Base-by-base conservation (phyloP, 768 basidiomycete genomes). In the Sporobolomyces phaffii region DNA sequence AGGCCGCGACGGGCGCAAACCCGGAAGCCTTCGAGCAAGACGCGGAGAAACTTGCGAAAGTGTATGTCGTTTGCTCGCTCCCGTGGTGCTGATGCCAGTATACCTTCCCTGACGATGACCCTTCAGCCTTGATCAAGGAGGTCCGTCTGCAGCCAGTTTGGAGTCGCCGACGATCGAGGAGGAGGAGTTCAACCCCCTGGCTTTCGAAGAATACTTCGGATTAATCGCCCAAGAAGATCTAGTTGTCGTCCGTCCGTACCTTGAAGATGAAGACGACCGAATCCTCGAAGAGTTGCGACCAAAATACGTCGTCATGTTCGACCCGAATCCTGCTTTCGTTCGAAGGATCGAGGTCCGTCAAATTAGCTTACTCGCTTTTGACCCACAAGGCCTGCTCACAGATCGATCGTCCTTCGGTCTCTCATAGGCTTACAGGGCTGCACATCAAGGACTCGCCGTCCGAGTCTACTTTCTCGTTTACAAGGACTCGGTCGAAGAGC, bases 391-490 rank as follows among this genome's bases (percentile, higher is more conserved):
- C 6, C 22, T 10, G 14, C 14, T 53, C 5, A 36, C 54, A 36
- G 20, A 28, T 18, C 40, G 15, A n/a, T 34, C 11, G 45, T 29
- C 5, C 22, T 28, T 53, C 17, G 45, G 10, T 49, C 14, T 41
- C 47, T n/a, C 20, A 22, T 66, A 92, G 91, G 88, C 91, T 0
- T 97, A 94, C 77, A 85, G 88, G 72, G 88, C 86, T 62, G 84
- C 87, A 5, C 86, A 87, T 78, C 87, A 90, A 0, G 90, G 90
- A 0, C 78, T 94, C 9, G 87, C 83, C 0, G 85, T 98, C 0
- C 82, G 93, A 18, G 88, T 97, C 3, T 98, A 98, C 78, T 92
- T 97, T 76, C 88, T 96, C 88, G 80, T 91, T n/a, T 98, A 98
- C 77, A 83, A 85, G 62, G 85, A 89, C 73, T 93, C 90, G 52